Evolutionary conservation across 805 yeast species (phyloP), one percentile per base, ranked within the genome.

Genomic region (Metschnikowia continentalis): DNA sequence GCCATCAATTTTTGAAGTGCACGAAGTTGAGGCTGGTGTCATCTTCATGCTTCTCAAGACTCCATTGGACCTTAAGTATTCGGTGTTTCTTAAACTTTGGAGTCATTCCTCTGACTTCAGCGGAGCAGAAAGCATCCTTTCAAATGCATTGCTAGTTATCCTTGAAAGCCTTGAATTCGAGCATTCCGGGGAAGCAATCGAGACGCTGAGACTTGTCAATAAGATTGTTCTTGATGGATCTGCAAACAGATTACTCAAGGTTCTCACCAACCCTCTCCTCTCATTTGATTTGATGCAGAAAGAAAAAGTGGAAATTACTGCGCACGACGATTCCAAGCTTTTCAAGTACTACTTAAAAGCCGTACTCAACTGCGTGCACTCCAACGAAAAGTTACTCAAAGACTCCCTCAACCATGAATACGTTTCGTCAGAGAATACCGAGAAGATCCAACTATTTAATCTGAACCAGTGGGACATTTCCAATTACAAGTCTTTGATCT

Each of bases 61-160:
- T 2, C 61, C 71, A 4, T 48, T 48, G 10, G 37, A 38, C 15
- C 48, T 17, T 67, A 74, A 15, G 72, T 65, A 85, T 0, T 64
- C 71, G 15, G 85, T 87, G 0, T 78, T 89, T 55, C 76, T 81
- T 46, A 76, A 81, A 7, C 63, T 91, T 5, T 92, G 97, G 97
- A 74, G 76, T 3, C 92, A 88, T 58, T 77, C 92, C 0, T 53
- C 67, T 7, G 65, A 74, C n/a, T 61, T 68, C 36, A 78, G 75
- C 41, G 88, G 82, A 35, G 62, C 69, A 0, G 83, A 76, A 46
- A 55, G 64, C 2, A 67, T 86, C 6, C 65, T 90, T 11, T 69
- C 77, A 6, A 74, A 84, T 54, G 94, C 96, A 0, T 64, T 90
- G 5, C 81, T 83, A 53, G 62, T 88, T 0, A 69, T 88, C 15